phyloP scores from a whole-genome alignment of 139 green algal species.

The Chlamydomonas sphaeroides region DNA sequence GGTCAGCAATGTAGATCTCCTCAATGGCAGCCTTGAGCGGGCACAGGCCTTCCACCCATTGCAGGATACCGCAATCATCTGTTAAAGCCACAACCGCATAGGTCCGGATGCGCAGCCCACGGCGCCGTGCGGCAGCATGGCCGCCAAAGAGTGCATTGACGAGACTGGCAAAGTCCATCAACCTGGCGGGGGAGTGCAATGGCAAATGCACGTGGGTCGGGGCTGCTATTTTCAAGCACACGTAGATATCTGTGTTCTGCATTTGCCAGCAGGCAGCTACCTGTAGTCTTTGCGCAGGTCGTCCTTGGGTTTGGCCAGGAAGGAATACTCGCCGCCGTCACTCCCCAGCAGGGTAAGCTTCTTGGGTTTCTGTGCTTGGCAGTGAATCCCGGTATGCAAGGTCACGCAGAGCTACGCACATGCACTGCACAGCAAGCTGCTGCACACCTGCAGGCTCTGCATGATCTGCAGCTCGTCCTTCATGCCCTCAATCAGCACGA shows the following conservation, averaged over 20 bases:
- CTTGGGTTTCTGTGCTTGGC: slow-evolving; percentile 95
- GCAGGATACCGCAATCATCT: slow-evolving; percentile 93
- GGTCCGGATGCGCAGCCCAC: slow-evolving; percentile 85
- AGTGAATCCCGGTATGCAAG: no score
- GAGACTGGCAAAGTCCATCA: slow-evolving; percentile 92
- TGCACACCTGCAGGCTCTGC: slow-evolving; percentile 23
- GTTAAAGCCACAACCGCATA: slow-evolving; percentile 91
- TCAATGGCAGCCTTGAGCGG: slow-evolving; percentile 62
- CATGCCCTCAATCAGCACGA: slow-evolving; percentile 82
- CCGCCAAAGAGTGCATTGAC: slow-evolving; percentile 48
- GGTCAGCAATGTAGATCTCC: slow-evolving; percentile 71
- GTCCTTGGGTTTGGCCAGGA: slow-evolving; percentile 98
- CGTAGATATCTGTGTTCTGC: no score
- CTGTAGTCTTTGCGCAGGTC: slow-evolving; percentile 96
- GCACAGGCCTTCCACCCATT: slow-evolving; percentile 66
- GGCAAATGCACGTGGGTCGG: no score
- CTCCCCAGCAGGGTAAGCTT: slow-evolving; percentile 78
- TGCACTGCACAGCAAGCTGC: neutral
- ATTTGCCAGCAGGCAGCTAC: neutral
- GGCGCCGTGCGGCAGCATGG: slow-evolving; percentile 66
- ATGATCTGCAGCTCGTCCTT: slow-evolving; percentile 77
- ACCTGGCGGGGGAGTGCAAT: slow-evolving; percentile 53
- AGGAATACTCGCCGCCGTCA: slow-evolving; percentile 88
- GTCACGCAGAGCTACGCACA: no score
- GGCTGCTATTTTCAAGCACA: no score